Evolutionary conservation across 257 asterid species (phyloP).

Genomic region (Forsythia viridissima): DNA sequence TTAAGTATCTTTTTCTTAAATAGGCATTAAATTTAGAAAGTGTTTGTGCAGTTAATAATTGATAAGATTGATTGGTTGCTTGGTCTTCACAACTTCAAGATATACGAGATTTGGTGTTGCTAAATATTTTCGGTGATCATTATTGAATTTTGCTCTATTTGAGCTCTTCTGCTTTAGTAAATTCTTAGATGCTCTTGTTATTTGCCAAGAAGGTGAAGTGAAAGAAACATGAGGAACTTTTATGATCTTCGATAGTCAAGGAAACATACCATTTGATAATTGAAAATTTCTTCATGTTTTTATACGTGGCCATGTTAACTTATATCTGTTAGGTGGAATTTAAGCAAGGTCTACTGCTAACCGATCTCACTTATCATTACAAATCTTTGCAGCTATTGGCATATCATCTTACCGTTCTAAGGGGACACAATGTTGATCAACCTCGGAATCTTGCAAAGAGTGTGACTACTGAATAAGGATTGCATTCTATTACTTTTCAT

Average conservation of each 20-base stretch:
- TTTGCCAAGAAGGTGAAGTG: not conserved
- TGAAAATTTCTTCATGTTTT: not conserved
- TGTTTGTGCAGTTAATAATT: too few relatives aligned
- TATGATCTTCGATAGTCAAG: too few relatives aligned
- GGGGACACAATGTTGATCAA: slow-evolving; percentile 94
- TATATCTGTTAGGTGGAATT: not conserved
- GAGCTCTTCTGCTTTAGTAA: not conserved
- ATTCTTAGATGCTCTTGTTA: not conserved
- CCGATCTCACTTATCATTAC: not conserved
- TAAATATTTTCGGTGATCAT: not conserved
- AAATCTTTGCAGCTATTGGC: slow-evolving; percentile 73
- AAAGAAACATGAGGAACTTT: not conserved
- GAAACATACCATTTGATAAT: too few relatives aligned
- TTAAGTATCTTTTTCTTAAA: too few relatives aligned
- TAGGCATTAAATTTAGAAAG: too few relatives aligned
- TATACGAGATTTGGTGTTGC: too few relatives aligned
- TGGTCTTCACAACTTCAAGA: too few relatives aligned
- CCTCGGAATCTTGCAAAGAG: slow-evolving; percentile 99
- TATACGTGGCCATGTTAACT: not conserved
- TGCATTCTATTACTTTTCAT: too few relatives aligned
- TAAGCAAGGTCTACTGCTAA: not conserved
- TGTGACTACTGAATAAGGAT: slow-evolving; percentile 80
- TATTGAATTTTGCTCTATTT: not conserved
- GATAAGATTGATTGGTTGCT: too few relatives aligned
- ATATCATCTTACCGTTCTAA: slow-evolving; percentile 87